These are phyloP conservation scores for Cucurbita pepo DNA, from an alignment of 306 rosid species.

Conservation along the genomic window DNA sequence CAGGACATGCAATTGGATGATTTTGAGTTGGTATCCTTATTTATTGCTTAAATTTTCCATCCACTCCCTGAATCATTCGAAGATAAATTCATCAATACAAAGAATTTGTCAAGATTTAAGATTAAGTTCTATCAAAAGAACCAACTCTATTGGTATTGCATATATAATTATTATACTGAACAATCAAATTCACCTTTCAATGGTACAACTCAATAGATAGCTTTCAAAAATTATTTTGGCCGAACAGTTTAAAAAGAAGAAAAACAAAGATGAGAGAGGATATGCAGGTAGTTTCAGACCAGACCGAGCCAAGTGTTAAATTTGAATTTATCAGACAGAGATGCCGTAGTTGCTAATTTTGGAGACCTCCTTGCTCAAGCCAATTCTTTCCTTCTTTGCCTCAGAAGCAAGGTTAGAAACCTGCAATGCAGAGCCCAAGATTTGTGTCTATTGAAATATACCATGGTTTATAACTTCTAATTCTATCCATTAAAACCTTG, in stretches of 20 bases:
- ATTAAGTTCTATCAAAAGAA: not conserved
- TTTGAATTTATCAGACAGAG: conserved; percentile 41
- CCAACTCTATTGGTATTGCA: not conserved
- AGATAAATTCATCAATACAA: not conserved
- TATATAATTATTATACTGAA: not conserved
- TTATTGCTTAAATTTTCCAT: not conserved
- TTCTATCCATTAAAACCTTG: not conserved
- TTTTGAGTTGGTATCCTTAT: too few species aligned
- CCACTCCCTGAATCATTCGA: not conserved
- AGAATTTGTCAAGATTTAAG: not conserved
- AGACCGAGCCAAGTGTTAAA: not conserved
- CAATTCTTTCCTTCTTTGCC: conserved; percentile 53
- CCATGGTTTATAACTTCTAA: not conserved
- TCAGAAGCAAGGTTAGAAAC: conserved; percentile 57
- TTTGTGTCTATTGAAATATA: not conserved
- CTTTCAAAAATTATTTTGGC: not conserved
- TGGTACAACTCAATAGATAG: not conserved
- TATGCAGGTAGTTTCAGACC: not conserved
- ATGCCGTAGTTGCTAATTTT: conserved; percentile 80
- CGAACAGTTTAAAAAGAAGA: not conserved
- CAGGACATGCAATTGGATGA: not conserved
- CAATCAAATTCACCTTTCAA: not conserved
- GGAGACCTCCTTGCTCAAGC: conserved; percentile 52
- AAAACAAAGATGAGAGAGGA: not conserved
- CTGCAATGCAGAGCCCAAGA: conserved; percentile 15